Base-by-base conservation (phyloP, 1,284 basidiomycete genomes). In the Coniferiporia weirii region DNA sequence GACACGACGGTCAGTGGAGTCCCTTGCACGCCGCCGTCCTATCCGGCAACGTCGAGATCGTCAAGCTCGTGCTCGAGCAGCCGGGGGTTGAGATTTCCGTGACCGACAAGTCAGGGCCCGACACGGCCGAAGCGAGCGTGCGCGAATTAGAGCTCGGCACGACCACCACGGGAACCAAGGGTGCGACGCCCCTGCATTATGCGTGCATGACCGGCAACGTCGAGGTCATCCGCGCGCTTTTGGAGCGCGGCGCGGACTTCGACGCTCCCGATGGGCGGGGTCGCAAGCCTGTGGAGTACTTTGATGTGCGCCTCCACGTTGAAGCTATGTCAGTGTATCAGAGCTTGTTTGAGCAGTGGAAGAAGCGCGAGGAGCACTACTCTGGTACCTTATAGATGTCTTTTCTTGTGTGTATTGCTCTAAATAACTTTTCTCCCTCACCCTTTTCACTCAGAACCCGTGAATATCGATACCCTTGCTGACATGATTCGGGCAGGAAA, bases 21-120 rank as follows among this genome's bases (percentile, higher is more conserved):
- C 53, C 59, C 17, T 22, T 60, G 17, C 53, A 60, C 36, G 54
- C 59, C 27, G 59, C 59, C 22, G 54, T 56, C 3, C 35, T 60
- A n/a, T 50, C 59, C 10, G 59, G 53, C 7, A 49, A 56, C 36
- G 20, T 60, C 22, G 53, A 52, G 2, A 47, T 60, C 22, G 36
- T 60, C 36, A 51, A 46, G 38, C 48, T 60, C 3, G 27, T 60
- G 12, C 48, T 56, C 47, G 45, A 46, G 7, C 34, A 34, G 10
- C 53, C 59, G 12, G 44, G 38, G 13, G 17, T 22, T 15, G 46
- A 54, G 15, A 32, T 54, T 6, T 54, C 40, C 32, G 56, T 19
- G 13, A 40, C n/a, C 5, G 38, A 57, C 17, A 5, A 43, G 32
- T 22, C 40, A 15, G n/a, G 9, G 3, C n/a, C 34, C 15, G 22